Conservation (phyloP, 768 basidiomycete genomes). For the Piloderma croceum region DNA sequence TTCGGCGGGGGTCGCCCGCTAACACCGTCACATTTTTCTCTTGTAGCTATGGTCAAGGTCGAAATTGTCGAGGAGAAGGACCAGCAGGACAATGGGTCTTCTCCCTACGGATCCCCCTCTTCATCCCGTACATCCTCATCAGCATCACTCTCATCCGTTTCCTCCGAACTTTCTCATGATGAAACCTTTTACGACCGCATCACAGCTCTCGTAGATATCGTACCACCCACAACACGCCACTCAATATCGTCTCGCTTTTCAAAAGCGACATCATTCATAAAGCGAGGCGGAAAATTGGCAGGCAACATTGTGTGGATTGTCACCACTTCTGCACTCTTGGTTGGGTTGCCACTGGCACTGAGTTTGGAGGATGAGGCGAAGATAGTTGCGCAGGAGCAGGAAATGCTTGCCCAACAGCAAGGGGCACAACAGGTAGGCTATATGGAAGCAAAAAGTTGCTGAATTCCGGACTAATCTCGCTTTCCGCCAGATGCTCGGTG, state of each 20-base stretch:
- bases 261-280: constrained; percentile 58
- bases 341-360: constrained; percentile 89
- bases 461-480: constrained; percentile 9
- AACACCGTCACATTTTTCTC: no score
- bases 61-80: constrained; percentile 85
- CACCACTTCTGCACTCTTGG: constrained; percentile 88
- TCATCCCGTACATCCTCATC: constrained; percentile 65
- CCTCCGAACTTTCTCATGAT: constrained; percentile 63
- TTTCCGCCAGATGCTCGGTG: constrained; percentile 64
- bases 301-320: constrained; percentile 94
- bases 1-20: no score
- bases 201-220: constrained; percentile 90
- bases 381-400: constrained; percentile 89
- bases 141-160: constrained; percentile 72
- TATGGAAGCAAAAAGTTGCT: no score
- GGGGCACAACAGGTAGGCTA: constrained; percentile 84
- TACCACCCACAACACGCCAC: constrained; percentile 86
- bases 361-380: constrained; percentile 95
- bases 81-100: constrained; percentile 40
- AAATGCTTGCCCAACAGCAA: constrained; percentile 88
- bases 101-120: constrained; percentile 70
- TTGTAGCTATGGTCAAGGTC: constrained; percentile 99
- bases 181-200: constrained; percentile 88
- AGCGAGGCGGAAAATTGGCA: constrained; percentile 61
- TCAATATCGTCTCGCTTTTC: constrained; percentile 57